These are phyloP conservation scores for Debaryomyces hansenii DNA, from an alignment of 805 yeast genomes.

Conservation along the genomic window DNA sequence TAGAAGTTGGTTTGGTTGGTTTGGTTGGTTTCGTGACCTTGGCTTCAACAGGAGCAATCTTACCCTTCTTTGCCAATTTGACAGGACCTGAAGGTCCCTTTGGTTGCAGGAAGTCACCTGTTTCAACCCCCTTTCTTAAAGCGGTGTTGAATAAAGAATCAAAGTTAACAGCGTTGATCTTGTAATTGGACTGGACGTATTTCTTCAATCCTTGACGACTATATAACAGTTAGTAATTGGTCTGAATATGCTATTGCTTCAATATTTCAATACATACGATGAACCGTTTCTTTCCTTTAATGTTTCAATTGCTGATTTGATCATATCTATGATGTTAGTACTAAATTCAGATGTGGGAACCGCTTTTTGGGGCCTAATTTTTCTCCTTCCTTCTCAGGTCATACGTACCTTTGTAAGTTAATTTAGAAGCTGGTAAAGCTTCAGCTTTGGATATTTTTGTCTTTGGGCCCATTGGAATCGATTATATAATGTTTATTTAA, in stretches of 20 bases:
- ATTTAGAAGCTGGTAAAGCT: slow-evolving; percentile 27
- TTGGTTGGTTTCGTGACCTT: slow-evolving; percentile 26
- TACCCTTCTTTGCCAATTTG: slow-evolving; percentile 55
- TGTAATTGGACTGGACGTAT: slow-evolving; percentile 65
- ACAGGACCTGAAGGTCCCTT: slow-evolving; percentile 90
- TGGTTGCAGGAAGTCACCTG: slow-evolving; percentile 79
- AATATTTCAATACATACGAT: slow-evolving; percentile 42
- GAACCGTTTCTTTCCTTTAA: slow-evolving; percentile 83
- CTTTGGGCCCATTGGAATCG: slow-evolving; percentile 35
- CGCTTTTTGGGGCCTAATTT: neutral
- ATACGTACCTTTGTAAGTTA: slow-evolving; percentile 49
- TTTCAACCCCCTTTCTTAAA: slow-evolving; percentile 73
- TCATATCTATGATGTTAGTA: slow-evolving; percentile 46
- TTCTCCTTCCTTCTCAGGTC: neutral
- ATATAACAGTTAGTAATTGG: slow-evolving; percentile 10
- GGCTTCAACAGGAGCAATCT: slow-evolving; percentile 26
- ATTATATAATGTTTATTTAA: slow-evolving; percentile 2
- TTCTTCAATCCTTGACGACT: slow-evolving; percentile 89
- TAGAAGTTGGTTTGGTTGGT: slow-evolving; percentile 13
- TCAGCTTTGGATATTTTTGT: slow-evolving; percentile 21
- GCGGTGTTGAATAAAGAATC: slow-evolving; percentile 78
- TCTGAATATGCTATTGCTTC: neutral
- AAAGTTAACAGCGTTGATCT: slow-evolving; percentile 61
- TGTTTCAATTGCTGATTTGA: slow-evolving; percentile 64
- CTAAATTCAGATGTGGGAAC: too few relatives aligned